These are phyloP conservation scores for Groenewaldozyma auringiensis DNA, from an alignment of 1,139 yeast genomes.

Conservation along the genomic window DNA sequence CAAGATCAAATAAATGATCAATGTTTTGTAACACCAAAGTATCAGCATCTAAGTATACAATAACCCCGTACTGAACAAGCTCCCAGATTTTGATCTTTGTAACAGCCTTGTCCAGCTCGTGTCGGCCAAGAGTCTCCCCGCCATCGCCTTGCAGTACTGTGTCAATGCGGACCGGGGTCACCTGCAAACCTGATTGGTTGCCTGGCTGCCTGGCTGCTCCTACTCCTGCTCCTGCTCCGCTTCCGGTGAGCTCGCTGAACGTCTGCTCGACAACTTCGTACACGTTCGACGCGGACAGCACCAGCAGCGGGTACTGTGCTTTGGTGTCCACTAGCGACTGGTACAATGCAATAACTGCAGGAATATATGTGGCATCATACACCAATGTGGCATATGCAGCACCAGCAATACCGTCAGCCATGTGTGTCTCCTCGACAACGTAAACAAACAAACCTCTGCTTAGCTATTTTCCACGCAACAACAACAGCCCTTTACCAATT, in stretches of 20 bases:
- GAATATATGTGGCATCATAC: constrained; percentile 57
- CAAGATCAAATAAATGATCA: constrained; percentile 35
- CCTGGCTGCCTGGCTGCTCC: constrained; percentile 11
- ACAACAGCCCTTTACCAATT: too few relatives aligned
- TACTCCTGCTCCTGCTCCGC: too few relatives aligned
- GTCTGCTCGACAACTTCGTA: constrained; percentile 18
- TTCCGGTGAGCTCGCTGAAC: constrained; percentile 15
- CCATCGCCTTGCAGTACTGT: constrained; percentile 26
- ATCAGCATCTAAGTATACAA: constrained; percentile 79
- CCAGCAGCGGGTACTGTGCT: constrained; percentile 21
- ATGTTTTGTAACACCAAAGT: constrained; percentile 52
- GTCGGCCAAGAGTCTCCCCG: constrained; percentile 49
- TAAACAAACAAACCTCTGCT: too few relatives aligned
- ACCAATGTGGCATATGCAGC: constrained; percentile 60
- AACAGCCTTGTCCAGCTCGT: constrained; percentile 64
- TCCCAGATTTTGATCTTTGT: constrained; percentile 75
- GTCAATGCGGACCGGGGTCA: constrained; percentile 26
- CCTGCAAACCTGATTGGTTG: constrained; percentile 28
- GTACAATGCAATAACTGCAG: constrained; percentile 69
- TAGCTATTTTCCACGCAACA: too few relatives aligned
- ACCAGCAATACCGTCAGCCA: background rate
- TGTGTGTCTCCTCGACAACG: too few relatives aligned
- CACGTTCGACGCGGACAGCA: constrained; percentile 31
- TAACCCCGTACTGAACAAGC: constrained; percentile 40
- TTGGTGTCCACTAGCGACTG: constrained; percentile 28